Evolutionary conservation across 2,329 filamentous ascomycete genomes (phyloP).

Genomic region (Phaeosphaeriaceae sp.): DNA sequence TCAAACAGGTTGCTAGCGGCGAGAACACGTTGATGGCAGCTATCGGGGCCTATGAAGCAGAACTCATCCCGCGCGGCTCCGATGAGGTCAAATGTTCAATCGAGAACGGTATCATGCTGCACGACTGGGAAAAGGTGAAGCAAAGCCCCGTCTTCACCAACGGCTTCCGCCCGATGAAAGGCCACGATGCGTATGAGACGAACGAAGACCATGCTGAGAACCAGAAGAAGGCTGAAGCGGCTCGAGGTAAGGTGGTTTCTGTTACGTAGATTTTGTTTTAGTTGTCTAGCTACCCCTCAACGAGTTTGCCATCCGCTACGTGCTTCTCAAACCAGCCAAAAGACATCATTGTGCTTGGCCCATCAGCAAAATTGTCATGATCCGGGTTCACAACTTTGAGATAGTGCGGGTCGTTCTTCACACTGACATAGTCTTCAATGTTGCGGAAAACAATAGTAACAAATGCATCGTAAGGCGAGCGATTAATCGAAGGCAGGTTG

Average conservation of each 20-base stretch:
- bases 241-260: not conserved
- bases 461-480: not conserved
- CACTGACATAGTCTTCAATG: slow-evolving; percentile 1
- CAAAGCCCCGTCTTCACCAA: slow-evolving; percentile 2
- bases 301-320: not conserved
- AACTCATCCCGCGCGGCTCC: slow-evolving; percentile 1
- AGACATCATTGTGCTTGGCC: not conserved
- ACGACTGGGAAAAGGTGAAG: slow-evolving; percentile 8
- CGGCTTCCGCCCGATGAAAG: slow-evolving; percentile 4
- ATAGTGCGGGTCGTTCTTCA: not conserved
- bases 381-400: slow-evolving; percentile 1
- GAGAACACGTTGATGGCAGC: not conserved
- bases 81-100: slow-evolving; percentile 6
- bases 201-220: not conserved
- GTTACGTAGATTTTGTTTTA: no score
- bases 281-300: no score
- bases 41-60: slow-evolving; percentile 1
- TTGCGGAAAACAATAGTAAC: slow-evolving; percentile 2
- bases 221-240: not conserved
- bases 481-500: not conserved
- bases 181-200: slow-evolving; percentile 1
- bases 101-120: slow-evolving; percentile 8
- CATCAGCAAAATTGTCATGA: slow-evolving; percentile 2
- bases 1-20: not conserved
- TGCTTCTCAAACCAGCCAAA: slow-evolving; percentile 2